Conservation (phyloP, 371 early-diverging fungal genomes). For the Blastocladiella emersonii region DNA sequence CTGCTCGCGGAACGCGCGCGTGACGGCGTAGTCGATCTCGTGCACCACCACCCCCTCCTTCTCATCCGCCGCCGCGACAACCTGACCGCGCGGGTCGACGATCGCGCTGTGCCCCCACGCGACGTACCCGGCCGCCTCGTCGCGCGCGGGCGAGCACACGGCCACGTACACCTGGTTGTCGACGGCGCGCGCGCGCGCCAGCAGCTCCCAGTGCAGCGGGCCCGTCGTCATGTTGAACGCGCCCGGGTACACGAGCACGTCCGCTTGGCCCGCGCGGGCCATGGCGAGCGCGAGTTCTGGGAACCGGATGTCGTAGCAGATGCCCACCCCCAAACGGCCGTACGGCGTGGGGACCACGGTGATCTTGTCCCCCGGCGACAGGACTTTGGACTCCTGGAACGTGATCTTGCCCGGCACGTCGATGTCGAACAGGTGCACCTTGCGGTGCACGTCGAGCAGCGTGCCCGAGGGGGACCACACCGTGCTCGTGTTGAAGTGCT, state of each 20-base stretch:
- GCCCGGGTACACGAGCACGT: slow-evolving; percentile 50
- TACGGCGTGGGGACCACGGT: slow-evolving; percentile 67
- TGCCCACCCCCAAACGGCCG: slow-evolving; percentile 80
- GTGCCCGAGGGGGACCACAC: slow-evolving; percentile 65
- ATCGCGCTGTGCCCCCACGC: slow-evolving; percentile 93
- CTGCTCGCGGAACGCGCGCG: slow-evolving; percentile 43
- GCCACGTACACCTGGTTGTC: slow-evolving; percentile 66
- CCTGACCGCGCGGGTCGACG: slow-evolving; percentile 67
- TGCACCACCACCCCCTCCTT: slow-evolving; percentile 70
- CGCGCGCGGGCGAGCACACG: slow-evolving; percentile 87
- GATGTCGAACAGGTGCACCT: slow-evolving; percentile 92
- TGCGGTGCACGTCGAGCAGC: slow-evolving; percentile 48
- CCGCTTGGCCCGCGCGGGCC: slow-evolving; percentile 46
- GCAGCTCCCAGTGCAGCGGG: slow-evolving; percentile 86
- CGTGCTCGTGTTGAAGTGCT: slow-evolving; percentile 81
- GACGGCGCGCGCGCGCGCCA: slow-evolving; percentile 69
- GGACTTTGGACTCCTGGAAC: slow-evolving; percentile 80
- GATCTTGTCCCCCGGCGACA: slow-evolving; percentile 54
- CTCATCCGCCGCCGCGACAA: slow-evolving; percentile 56
- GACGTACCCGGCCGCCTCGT: slow-evolving; percentile 52
- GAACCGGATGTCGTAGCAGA: slow-evolving; percentile 93
- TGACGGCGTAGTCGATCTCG: slow-evolving; percentile 49
- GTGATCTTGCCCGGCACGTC: slow-evolving; percentile 81
- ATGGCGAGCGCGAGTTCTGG: slow-evolving; percentile 83
- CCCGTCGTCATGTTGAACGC: slow-evolving; percentile 93